These are phyloP conservation scores for Macaranga tanarius DNA, from an alignment of 441 rosid species.

Conservation along the genomic window DNA sequence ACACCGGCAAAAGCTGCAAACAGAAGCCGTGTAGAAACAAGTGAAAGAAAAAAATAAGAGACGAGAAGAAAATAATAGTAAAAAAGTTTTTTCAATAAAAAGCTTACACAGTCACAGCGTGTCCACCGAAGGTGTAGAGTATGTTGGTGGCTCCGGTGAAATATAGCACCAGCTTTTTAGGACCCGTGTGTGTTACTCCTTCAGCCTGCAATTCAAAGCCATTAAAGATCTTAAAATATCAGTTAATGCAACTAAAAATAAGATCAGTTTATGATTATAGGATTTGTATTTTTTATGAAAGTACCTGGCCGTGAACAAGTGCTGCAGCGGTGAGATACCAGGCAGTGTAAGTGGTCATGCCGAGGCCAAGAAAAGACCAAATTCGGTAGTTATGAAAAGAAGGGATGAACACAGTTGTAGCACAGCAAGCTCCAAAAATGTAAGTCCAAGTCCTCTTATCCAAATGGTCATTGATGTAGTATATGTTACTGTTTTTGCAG, in stretches of 20 bases:
- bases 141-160: conserved; percentile 99
- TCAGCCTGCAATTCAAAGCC: conserved; percentile 37
- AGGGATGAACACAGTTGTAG: conserved; percentile 94
- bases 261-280: no score
- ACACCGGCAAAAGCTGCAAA: conserved; percentile 91
- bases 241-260: neutral
- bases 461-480: conserved; percentile 87
- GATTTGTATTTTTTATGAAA: neutral
- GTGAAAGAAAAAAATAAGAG: conserved; percentile 20
- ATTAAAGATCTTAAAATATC: neutral
- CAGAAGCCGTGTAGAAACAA: conserved; percentile 72
- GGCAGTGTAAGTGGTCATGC: conserved; percentile 98
- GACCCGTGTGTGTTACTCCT: conserved; percentile 71
- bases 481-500: conserved; percentile 72
- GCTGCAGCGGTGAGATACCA: conserved; percentile 95
- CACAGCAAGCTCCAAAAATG: conserved; percentile 98
- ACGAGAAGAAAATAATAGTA: neutral
- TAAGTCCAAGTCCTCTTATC: conserved; percentile 99
- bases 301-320: conserved; percentile 77
- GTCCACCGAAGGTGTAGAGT: conserved; percentile 95
- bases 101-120: conserved; percentile 97
- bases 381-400: conserved; percentile 96
- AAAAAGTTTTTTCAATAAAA: neutral
- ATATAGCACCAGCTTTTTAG: conserved; percentile 80
- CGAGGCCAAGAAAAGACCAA: conserved; percentile 98